Conservation (phyloP, 768 basidiomycete genomes). For the Suillus discolor region DNA sequence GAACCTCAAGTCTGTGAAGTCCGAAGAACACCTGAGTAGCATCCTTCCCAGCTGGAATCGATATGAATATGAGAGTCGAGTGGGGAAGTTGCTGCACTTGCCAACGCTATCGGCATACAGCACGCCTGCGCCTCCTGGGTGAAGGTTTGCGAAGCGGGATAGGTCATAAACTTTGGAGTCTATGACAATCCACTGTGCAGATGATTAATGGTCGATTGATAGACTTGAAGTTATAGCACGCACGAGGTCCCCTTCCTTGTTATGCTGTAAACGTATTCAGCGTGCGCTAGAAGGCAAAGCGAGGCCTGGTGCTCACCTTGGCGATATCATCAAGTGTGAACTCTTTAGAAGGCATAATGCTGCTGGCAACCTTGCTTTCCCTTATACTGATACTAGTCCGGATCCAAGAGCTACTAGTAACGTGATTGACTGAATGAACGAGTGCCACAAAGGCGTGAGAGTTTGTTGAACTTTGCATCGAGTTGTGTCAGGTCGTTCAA, state of each 20-base stretch:
- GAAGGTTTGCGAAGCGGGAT: conserved; percentile 77
- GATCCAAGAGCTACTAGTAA: neutral
- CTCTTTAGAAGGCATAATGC: conserved; percentile 28
- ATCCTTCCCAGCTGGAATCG: conserved; percentile 60
- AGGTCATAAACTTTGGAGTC: conserved; percentile 84
- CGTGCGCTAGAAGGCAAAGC: neutral
- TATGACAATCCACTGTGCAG: conserved; percentile 72
- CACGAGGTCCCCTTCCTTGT: conserved; percentile 82
- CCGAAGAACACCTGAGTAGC: conserved; percentile 84
- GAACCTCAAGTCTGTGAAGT: conserved; percentile 81
- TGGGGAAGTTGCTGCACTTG: conserved; percentile 32
- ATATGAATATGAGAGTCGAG: neutral
- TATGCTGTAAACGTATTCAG: conserved; percentile 58
- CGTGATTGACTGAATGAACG: too few relatives aligned
- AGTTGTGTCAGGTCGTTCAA: too few relatives aligned
- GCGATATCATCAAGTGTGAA: conserved; percentile 65
- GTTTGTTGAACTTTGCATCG: too few relatives aligned
- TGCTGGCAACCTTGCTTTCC: neutral
- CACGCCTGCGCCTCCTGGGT: conserved; percentile 84
- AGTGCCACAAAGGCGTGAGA: too few relatives aligned
- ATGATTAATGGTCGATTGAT: conserved; percentile 8
- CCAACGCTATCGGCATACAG: conserved; percentile 67
- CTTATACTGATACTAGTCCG: neutral
- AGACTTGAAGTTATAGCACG: conserved; percentile 22
- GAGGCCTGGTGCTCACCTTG: conserved; percentile 45